Percentiles rank a stretch among this genome's conserved stretches.
Conservation (phyloP, 1,139 yeast species). For the Taiozyma sp. region DNA sequence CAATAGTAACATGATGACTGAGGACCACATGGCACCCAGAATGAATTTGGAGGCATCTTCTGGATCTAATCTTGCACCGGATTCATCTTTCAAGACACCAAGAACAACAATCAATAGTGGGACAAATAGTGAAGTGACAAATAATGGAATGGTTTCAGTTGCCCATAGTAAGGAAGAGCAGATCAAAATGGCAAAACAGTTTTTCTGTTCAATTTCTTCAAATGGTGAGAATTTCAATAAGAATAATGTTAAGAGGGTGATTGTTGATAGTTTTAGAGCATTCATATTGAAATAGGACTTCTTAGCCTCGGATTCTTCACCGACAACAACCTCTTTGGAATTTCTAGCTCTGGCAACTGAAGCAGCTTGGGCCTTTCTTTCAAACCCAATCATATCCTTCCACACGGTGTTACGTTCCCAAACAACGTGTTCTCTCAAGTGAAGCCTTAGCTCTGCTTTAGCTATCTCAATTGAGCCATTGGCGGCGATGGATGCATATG, state of each 20-base stretch:
- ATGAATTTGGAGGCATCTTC: slow-evolving; percentile 71
- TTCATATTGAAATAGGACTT: slow-evolving; percentile 17
- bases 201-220: slow-evolving; percentile 57
- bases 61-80: slow-evolving; percentile 52
- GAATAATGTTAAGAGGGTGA: slow-evolving; percentile 40
- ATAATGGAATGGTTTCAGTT: slow-evolving; percentile 85
- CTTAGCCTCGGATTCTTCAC: slow-evolving; percentile 18
- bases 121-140: slow-evolving; percentile 75
- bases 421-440: slow-evolving; percentile 85
- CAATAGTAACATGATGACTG: slow-evolving; percentile 79
- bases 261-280: slow-evolving; percentile 39
- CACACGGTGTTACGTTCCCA: slow-evolving; percentile 97
- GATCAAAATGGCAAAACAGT: slow-evolving; percentile 79
- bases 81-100: slow-evolving; percentile 58
- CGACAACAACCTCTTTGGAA: slow-evolving; percentile 21
- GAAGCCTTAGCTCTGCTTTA: slow-evolving; percentile 63
- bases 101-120: slow-evolving; percentile 77
- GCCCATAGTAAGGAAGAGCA: slow-evolving; percentile 89
- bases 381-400: slow-evolving; percentile 92
- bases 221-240: slow-evolving; percentile 56
- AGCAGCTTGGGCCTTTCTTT: slow-evolving; percentile 62
- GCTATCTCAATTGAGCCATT: slow-evolving; percentile 42
- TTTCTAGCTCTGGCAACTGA: slow-evolving; percentile 29
- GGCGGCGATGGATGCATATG: slow-evolving; percentile 42
- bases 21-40: slow-evolving; percentile 89